These are phyloP conservation scores for Umbelopsis vinacea DNA, from an alignment of 192 early-diverging fungal species.

Conservation along the genomic window DNA sequence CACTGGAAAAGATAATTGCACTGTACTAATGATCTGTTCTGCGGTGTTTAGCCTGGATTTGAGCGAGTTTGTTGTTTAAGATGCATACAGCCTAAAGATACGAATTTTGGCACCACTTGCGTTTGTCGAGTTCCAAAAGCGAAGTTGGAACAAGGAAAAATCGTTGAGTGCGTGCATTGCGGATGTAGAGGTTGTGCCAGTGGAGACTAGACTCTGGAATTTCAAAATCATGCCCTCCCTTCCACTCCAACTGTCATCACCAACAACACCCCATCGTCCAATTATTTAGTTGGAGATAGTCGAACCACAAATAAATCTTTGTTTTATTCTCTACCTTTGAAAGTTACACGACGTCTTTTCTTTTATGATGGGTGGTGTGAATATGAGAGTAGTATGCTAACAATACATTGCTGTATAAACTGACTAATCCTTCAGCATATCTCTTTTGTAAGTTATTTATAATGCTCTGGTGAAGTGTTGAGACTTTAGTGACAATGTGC, in stretches of 20 bases:
- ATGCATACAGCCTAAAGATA: slow-evolving; percentile 97
- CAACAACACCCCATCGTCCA: neutral
- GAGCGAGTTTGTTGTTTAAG: slow-evolving; percentile 97
- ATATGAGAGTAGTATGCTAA: too few species aligned
- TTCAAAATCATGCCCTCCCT: neutral
- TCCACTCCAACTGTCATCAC: neutral
- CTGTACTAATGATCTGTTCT: neutral
- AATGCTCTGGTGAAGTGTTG: too few species aligned
- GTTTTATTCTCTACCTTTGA: too few species aligned
- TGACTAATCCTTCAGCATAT: too few species aligned
- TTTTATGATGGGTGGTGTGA: too few species aligned
- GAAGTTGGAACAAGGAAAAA: slow-evolving; percentile 88
- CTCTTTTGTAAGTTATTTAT: too few species aligned
- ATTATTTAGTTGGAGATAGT: too few species aligned
- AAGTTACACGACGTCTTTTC: too few species aligned
- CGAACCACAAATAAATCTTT: too few species aligned
- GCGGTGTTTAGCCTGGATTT: slow-evolving; percentile 73
- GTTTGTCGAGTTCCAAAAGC: slow-evolving; percentile 94
- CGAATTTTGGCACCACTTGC: slow-evolving; percentile 97
- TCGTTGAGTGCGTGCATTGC: slow-evolving; percentile 94
- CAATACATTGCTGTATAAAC: too few species aligned
- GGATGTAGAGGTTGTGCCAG: slow-evolving; percentile 85
- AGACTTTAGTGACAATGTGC: too few species aligned
- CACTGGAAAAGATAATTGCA: too few species aligned
- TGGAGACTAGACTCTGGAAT: slow-evolving; percentile 40